Evolutionary conservation across 306 rosid genomes (phyloP).

Genomic region (Arachis stenosperma): DNA sequence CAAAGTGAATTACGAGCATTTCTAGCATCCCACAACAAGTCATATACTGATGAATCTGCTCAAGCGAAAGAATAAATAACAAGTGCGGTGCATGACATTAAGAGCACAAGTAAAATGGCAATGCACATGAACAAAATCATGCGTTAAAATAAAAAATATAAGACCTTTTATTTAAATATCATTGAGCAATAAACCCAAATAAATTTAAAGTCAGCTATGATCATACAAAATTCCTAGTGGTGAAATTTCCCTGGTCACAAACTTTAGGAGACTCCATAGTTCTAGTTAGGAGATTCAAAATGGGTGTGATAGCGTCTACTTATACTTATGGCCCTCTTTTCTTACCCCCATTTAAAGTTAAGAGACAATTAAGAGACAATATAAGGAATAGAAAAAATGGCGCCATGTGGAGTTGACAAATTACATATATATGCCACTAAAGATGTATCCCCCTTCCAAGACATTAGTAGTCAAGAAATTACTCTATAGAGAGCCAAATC

Average conservation of each 20-base stretch:
- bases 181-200: not conserved
- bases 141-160: conserved; percentile 5
- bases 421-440: conserved; percentile 38
- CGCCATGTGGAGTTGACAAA: conserved; percentile 10
- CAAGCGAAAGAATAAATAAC: not conserved
- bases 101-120: not conserved
- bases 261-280: conserved; percentile 1
- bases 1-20: not conserved
- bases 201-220: conserved; percentile 9
- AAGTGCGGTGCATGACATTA: not conserved
- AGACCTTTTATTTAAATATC: not conserved
- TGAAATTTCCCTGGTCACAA: not conserved
- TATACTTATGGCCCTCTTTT: conserved; percentile 12
- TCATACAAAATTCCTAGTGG: conserved; percentile 1
- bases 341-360: not conserved
- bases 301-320: not conserved
- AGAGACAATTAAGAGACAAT: conserved; percentile 7
- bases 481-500: conserved; percentile 6
- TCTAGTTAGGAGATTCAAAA: conserved; percentile 6
- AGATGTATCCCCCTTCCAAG: conserved; percentile 35
- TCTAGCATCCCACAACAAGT: not conserved
- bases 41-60: not conserved
- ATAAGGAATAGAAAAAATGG: conserved; percentile 33
- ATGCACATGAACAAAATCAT: not conserved
- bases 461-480: conserved; percentile 19